Evolutionary conservation across 2,329 filamentous ascomycete genomes (phyloP).

Genomic region (Phialophora macrospora): DNA sequence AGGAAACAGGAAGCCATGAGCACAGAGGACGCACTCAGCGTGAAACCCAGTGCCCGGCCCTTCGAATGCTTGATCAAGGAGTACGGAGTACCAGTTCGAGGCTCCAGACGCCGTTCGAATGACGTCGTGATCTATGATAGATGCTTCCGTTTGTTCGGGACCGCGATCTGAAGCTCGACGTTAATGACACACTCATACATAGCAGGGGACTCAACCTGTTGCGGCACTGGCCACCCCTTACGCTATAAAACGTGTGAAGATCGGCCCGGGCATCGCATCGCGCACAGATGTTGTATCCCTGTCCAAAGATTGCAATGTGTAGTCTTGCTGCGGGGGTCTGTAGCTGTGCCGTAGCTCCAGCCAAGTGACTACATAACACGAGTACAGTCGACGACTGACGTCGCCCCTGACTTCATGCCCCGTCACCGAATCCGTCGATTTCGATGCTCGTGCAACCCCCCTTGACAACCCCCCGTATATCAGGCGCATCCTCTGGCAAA

Average conservation of each 20-base stretch:
- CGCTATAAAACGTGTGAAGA: neutral
- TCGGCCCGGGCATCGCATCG: neutral
- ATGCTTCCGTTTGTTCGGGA: conserved; percentile 68
- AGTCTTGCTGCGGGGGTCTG: neutral
- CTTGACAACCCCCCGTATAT: neutral
- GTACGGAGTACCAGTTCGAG: conserved; percentile 62
- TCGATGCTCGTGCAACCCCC: neutral
- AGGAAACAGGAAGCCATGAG: conserved; percentile 53
- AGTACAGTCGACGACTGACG: neutral
- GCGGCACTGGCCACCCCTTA: neutral
- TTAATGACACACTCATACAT: neutral
- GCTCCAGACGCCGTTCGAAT: conserved; percentile 40
- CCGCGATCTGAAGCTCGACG: conserved; percentile 55
- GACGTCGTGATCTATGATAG: conserved; percentile 60
- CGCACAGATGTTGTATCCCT: neutral
- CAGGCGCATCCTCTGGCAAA: neutral
- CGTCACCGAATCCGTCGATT: neutral
- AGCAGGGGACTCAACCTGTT: too few relatives aligned
- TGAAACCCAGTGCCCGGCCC: conserved; percentile 56
- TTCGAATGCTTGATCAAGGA: conserved; percentile 74
- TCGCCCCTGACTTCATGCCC: neutral
- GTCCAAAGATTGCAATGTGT: neutral
- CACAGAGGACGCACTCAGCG: conserved; percentile 28
- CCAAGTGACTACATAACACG: too few relatives aligned
- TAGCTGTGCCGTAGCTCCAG: neutral